Conservation (phyloP, 2,329 filamentous ascomycete genomes). For the Dactylellina cionopaga region DNA sequence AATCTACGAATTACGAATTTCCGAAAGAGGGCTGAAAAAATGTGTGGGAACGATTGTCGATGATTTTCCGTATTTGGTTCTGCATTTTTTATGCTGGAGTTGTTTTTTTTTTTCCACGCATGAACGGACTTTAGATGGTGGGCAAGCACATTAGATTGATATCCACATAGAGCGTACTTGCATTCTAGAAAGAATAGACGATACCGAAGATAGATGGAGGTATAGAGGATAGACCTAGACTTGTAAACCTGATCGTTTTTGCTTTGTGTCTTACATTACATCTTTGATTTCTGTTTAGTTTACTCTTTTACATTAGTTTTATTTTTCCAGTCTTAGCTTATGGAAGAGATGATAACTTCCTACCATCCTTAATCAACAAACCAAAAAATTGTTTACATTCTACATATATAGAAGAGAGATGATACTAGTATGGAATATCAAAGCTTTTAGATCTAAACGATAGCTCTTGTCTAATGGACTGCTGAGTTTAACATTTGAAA, state of each 20-base stretch:
- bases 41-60: conserved; percentile 3
- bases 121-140: conserved; percentile 6
- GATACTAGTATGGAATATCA: neutral
- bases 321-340: too few species aligned
- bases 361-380: too few species aligned
- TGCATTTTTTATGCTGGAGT: conserved; percentile 32
- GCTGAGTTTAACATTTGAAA: neutral
- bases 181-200: conserved; percentile 38
- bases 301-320: too few species aligned
- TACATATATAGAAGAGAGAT: too few species aligned
- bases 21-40: neutral
- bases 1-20: conserved; percentile 24
- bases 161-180: conserved; percentile 46
- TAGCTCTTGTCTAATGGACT: neutral
- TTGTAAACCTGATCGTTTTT: too few species aligned
- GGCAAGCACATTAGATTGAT: conserved; percentile 32
- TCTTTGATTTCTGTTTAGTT: too few species aligned
- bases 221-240: conserved; percentile 33
- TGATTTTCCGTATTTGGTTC: conserved; percentile 6
- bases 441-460: neutral
- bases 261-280: too few species aligned
- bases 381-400: too few species aligned
- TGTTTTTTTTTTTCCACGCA: conserved; percentile 17
- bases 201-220: conserved; percentile 14
- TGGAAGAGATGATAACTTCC: too few species aligned